Evolutionary conservation across 2,329 filamentous ascomycete genomes (phyloP), one percentile per base, ranked within the genome.

Genomic region (Geoglossum cookeanum): DNA sequence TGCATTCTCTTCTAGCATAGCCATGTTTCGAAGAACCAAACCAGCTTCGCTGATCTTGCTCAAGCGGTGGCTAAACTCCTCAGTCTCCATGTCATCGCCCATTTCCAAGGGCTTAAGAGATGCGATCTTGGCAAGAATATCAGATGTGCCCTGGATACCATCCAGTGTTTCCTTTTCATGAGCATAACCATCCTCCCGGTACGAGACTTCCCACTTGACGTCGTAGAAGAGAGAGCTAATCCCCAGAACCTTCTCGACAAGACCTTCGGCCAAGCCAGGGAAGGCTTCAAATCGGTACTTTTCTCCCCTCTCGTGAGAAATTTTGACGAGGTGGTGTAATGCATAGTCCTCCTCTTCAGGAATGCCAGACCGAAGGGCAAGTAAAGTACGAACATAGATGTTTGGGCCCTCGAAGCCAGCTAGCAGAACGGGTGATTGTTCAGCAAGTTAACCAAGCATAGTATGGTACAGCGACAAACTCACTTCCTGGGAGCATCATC

Each of bases 211-310:
- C 87, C 88, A 97, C 58, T 83, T 77, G 27, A 94, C 78, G 56
- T 92, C 77, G 66, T 89, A 92, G 69, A 90, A 94, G 11, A 95
- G 71, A 52, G 76, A 78, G 58, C 85, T 85, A 45, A 94, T 78
- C 60, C 90, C 81, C 55, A 96, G 74, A 1, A 85, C 83, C 66
- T 94, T 94, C 60, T 89, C 85, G 57, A 94, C 81, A 8, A 98
- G 76, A 2, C 87, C 86, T 68, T 97, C 92, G 0, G 88, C 87
- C 32, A 98, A 76, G 8, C 87, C 84, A 1, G 87, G 84, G 63
- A 96, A 97, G 4, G 87, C 86, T 63, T 94, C 89, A 62, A 97
- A 96, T 60, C 87, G 85, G 71, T 94, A 96, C 69, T 95, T 95
- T 67, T 97, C 92, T 51, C 91, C 91, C 48, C 90, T 80, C 68